Evolutionary conservation across 169 alveolate genomes (phyloP), one percentile per base, ranked within the genome.

Genomic region (Cyclospora cayetanensis): DNA sequence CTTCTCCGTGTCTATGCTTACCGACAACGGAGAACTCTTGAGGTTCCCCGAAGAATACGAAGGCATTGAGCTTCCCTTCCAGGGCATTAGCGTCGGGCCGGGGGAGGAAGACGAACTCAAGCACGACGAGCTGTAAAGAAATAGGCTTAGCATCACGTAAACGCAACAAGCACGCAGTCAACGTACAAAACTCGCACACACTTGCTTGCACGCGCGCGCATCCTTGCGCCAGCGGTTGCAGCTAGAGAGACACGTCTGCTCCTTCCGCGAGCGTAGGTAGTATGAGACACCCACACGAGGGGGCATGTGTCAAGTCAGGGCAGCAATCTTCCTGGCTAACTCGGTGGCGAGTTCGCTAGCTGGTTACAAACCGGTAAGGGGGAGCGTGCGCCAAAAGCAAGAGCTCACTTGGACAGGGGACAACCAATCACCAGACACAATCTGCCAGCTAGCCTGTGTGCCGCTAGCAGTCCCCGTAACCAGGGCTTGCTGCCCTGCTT

Each of bases 11-110:
- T 83, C 91, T 39, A 83, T 83, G 91, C 42, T 83, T 35, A 83
- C 91, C 5, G 91, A 83, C 80, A 83, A 83, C 82, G 91, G 91
- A 12, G 91, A 83, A 43, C 79, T 63, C 25, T 80, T 83, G 43
- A 79, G 91, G 46, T 83, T 60, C 91, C 91, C 91, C 37, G 91
- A 83, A 83, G 91, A 83, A n/a, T 83, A 83, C 80, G 52, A 55
- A 41, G 91, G 91, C 46, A 35, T 83, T 4, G 80, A 83, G 11
- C 50, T 83, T 63, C 91, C 91, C 29, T 83, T 60, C 91, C 55
- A 63, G 31, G 66, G 50, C 80, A 60, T 63, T 35, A 43, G 60
- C 42, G 18, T 22, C 22, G 80, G 72, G 22, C 65, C 72, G 34
- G 42, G 55, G 35, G 76, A 50, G 60, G 66, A 83, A 34, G 80